Evolutionary conservation across 75 land plant species (phyloP).

Genomic region (Cryptomeria japonica): DNA sequence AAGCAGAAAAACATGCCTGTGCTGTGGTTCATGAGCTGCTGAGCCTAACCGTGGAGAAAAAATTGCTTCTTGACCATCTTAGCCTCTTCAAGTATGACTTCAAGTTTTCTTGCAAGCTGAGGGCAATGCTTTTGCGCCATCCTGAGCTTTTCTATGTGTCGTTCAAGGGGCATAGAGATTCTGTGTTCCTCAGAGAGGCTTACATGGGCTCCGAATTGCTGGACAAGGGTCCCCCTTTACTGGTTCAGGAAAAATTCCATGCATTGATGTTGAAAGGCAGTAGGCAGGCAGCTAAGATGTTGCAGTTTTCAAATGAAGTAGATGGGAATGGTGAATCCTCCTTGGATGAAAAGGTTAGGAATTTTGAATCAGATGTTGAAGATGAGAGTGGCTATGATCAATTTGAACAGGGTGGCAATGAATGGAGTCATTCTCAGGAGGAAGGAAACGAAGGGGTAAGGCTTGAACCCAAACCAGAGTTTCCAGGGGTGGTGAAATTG

Average conservation of each 20-base stretch:
- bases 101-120: slow-evolving; percentile 70
- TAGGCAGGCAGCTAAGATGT: slow-evolving; percentile 44
- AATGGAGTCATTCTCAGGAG: neutral
- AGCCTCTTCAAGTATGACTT: slow-evolving; percentile 88
- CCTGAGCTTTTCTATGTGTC: slow-evolving; percentile 94
- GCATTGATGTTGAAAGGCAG: slow-evolving; percentile 56
- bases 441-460: slow-evolving; percentile 14
- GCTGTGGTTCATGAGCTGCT: slow-evolving; percentile 82
- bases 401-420: slow-evolving; percentile 1
- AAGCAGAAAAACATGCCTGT: slow-evolving; percentile 82
- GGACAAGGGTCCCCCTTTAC: slow-evolving; percentile 57
- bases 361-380: slow-evolving; percentile 18
- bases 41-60: slow-evolving; percentile 79
- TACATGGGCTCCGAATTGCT: slow-evolving; percentile 61
- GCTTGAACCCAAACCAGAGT: slow-evolving; percentile 9
- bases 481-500: neutral
- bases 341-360: slow-evolving; percentile 18
- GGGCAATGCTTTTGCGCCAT: slow-evolving; percentile 81
- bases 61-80: slow-evolving; percentile 73
- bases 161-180: slow-evolving; percentile 70
- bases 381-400: slow-evolving; percentile 14
- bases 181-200: slow-evolving; percentile 85
- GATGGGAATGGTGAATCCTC: neutral
- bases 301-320: neutral
- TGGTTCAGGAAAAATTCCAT: slow-evolving; percentile 47